Evolutionary conservation across 257 asterid species (phyloP).

Genomic region (Solanum megistacrolobum): DNA sequence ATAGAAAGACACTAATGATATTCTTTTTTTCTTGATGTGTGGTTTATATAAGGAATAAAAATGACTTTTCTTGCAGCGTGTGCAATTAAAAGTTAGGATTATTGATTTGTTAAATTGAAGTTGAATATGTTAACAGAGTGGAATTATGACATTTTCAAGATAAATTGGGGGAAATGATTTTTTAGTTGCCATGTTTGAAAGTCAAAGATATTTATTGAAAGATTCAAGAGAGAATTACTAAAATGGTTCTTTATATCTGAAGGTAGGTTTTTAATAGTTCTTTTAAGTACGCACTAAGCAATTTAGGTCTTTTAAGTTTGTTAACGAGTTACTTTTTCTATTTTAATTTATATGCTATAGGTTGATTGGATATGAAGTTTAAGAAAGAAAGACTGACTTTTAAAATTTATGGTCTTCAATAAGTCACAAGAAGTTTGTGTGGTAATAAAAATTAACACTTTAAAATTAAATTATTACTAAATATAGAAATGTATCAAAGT

Average conservation of each 20-base stretch:
- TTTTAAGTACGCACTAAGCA: not conserved
- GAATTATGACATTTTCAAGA: not conserved
- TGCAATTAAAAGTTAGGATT: not conserved
- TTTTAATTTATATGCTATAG: no score
- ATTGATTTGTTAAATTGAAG: not conserved
- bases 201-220: not conserved
- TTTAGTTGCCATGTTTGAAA: not conserved
- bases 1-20: not conserved
- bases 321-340: not conserved
- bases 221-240: not conserved
- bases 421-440: no score
- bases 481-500: no score
- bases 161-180: not conserved
- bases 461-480: no score
- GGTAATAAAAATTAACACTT: no score
- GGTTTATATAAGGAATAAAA: not conserved
- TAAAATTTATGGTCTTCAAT: no score
- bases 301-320: not conserved
- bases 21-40: not conserved
- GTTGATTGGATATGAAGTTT: no score
- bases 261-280: not conserved
- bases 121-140: not conserved
- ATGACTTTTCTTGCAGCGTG: not conserved
- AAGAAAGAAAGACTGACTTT: accelerated
- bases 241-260: not conserved